Evolutionary conservation across 257 asterid genomes (phyloP).

Genomic region (Echites panduratus): DNA sequence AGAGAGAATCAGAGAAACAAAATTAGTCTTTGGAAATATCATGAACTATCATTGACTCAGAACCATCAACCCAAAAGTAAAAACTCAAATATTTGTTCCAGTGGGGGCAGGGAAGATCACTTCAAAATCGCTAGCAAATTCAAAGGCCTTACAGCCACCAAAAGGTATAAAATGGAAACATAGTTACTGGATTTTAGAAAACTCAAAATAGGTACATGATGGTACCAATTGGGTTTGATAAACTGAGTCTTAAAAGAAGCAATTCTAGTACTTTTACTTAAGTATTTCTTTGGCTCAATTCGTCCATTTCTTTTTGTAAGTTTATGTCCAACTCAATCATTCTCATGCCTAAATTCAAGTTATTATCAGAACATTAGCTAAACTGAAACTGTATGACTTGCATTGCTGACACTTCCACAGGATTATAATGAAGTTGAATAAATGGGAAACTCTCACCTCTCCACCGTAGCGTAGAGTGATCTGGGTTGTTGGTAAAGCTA

Average conservation of each 20-base stretch:
- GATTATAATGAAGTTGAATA: constrained; percentile 9
- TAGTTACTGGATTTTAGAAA: not conserved
- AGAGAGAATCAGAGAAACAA: not conserved
- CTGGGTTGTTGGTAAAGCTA: constrained; percentile 69
- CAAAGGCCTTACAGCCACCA: not conserved
- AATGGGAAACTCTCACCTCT: constrained; percentile 58
- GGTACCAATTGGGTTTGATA: not conserved
- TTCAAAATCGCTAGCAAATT: not conserved
- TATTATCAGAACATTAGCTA: not conserved
- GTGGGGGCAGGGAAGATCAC: not conserved
- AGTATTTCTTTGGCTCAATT: not conserved
- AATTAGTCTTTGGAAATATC: not conserved
- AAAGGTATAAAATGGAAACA: not conserved
- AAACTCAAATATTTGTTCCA: no score
- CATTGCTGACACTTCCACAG: not conserved
- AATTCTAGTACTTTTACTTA: not conserved
- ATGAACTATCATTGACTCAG: not conserved
- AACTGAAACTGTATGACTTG: not conserved
- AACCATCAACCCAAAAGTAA: not conserved
- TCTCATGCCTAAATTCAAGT: not conserved
- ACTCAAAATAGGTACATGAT: not conserved
- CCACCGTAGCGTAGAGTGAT: constrained; percentile 84
- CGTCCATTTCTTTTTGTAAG: not conserved
- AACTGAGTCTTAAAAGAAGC: not conserved
- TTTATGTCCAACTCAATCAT: not conserved